phyloP scores from a whole-genome alignment of 495 filamentous ascomycete species.

The Neurospora sp. region DNA sequence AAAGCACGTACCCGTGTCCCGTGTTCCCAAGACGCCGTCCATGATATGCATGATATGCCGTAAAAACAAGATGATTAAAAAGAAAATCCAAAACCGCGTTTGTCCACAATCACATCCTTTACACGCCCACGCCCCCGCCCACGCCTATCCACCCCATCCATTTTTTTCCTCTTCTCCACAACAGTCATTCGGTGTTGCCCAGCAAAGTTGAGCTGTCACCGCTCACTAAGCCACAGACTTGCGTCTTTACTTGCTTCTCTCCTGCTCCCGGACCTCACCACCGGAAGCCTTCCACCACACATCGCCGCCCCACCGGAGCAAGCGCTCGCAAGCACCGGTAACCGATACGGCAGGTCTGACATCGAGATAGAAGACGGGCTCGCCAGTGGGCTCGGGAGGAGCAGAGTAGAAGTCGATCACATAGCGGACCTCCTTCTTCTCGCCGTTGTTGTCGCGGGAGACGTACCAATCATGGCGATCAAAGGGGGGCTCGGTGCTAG shows the following conservation, averaged over 20 bases:
- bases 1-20: background rate
- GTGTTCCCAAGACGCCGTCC: background rate
- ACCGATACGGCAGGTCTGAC: conserved; percentile 94
- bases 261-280: conserved; percentile 40
- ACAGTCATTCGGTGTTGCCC: background rate
- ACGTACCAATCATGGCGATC: conserved; percentile 98
- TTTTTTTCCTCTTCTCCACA: background rate
- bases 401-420: conserved; percentile 97
- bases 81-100: background rate
- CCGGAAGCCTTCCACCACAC: conserved; percentile 89
- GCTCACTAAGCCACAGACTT: background rate
- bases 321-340: conserved; percentile 67
- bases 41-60: background rate
- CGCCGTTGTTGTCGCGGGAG: conserved; percentile 49
- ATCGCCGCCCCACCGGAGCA: conserved; percentile 85
- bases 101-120: background rate
- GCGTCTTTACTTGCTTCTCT: conserved; percentile 1
- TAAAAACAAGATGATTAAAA: background rate
- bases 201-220: background rate
- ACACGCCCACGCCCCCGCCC: background rate
- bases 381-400: conserved; percentile 74
- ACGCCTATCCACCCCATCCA: background rate
- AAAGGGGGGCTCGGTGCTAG: conserved; percentile 74
- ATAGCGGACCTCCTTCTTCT: conserved; percentile 72
- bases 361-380: conserved; percentile 94